Percentiles rank a stretch among this genome's conserved stretches.
Evolutionary conservation across 306 rosid species (phyloP).

Genomic region (apple (Malus domestica)): DNA sequence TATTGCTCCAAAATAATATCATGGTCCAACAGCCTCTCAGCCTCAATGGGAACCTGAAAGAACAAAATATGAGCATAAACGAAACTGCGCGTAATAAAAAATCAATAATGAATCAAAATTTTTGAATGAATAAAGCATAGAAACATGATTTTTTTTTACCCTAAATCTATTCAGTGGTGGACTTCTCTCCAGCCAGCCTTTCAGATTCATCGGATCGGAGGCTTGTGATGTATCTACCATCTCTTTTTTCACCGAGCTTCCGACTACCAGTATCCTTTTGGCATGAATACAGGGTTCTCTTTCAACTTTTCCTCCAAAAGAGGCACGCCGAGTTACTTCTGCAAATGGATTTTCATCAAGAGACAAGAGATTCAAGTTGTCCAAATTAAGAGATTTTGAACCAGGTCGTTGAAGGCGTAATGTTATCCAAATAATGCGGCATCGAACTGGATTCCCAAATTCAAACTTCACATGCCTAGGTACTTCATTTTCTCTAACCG

Average conservation of each 20-base stretch:
- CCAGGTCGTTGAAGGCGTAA: constrained; percentile 76
- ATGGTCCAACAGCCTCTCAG: constrained; percentile 64
- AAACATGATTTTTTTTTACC: constrained; percentile 33
- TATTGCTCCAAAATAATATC: constrained; percentile 75
- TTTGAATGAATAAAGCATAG: constrained; percentile 9
- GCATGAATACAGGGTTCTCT: constrained; percentile 87
- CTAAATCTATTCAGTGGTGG: constrained; percentile 81
- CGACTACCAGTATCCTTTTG: constrained; percentile 78
- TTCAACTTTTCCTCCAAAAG: constrained; percentile 73
- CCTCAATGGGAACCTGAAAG: constrained; percentile 81
- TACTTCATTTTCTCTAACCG: constrained; percentile 38
- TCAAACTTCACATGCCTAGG: constrained; percentile 80
- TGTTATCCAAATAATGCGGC: constrained; percentile 90
- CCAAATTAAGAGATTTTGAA: constrained; percentile 69
- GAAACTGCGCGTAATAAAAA: neutral
- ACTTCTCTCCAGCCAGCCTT: constrained; percentile 64
- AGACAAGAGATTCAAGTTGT: constrained; percentile 67
- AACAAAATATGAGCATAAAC: constrained; percentile 6
- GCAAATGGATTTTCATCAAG: constrained; percentile 90
- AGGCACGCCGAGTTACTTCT: constrained; percentile 58
- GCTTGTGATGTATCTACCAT: constrained; percentile 40
- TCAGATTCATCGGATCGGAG: constrained; percentile 53
- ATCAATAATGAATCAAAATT: constrained; percentile 7
- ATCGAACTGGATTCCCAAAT: constrained; percentile 71
- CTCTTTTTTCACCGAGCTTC: constrained; percentile 59